A percentile compares a stretch with the other conserved stretches of the same genome.
These are phyloP conservation scores for Myriosclerotinia scirpicola DNA, from an alignment of 2,329 filamentous ascomycete genomes.

Conservation along the genomic window DNA sequence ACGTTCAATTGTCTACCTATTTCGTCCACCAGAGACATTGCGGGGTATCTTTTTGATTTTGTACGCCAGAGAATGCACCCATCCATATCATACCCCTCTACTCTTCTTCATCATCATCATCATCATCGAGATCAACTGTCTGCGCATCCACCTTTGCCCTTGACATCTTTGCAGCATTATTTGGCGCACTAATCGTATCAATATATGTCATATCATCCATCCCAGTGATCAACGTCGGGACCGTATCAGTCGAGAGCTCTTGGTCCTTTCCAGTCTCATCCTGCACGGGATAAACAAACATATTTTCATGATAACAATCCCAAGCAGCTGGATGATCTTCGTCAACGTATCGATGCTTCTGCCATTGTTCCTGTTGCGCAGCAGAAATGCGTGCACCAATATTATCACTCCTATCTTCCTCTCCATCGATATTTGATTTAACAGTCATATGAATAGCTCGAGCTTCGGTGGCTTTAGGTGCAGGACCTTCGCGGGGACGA, in stretches of 20 bases:
- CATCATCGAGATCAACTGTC: slow-evolving; percentile 21
- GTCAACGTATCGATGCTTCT: slow-evolving; percentile 74
- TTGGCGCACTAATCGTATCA: slow-evolving; percentile 59
- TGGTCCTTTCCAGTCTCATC: slow-evolving; percentile 26
- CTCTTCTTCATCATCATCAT: slow-evolving; percentile 21
- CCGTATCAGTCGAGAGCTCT: slow-evolving; percentile 28
- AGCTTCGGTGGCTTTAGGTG: slow-evolving; percentile 49
- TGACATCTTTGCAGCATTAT: slow-evolving; percentile 36
- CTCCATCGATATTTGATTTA: slow-evolving; percentile 71
- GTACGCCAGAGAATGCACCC: slow-evolving; percentile 31
- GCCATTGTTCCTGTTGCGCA: slow-evolving; percentile 83
- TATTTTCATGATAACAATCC: slow-evolving; percentile 70
- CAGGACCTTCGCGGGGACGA: slow-evolving; percentile 42
- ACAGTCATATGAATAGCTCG: slow-evolving; percentile 85
- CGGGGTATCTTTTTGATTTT: slow-evolving; percentile 37
- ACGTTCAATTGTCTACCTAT: slow-evolving; percentile 18
- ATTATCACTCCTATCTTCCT: slow-evolving; percentile 64
- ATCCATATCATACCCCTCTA: slow-evolving; percentile 18
- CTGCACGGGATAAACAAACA: slow-evolving; percentile 50
- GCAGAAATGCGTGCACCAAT: slow-evolving; percentile 73
- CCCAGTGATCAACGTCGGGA: slow-evolving; percentile 49
- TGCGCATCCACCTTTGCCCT: slow-evolving; percentile 35
- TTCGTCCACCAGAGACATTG: slow-evolving; percentile 23
- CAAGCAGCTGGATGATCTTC: slow-evolving; percentile 77
- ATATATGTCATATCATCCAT: slow-evolving; percentile 61